Evolutionary conservation across 371 early-diverging fungal genomes (phyloP).

Genomic region (Furculomyces boomerangus): DNA sequence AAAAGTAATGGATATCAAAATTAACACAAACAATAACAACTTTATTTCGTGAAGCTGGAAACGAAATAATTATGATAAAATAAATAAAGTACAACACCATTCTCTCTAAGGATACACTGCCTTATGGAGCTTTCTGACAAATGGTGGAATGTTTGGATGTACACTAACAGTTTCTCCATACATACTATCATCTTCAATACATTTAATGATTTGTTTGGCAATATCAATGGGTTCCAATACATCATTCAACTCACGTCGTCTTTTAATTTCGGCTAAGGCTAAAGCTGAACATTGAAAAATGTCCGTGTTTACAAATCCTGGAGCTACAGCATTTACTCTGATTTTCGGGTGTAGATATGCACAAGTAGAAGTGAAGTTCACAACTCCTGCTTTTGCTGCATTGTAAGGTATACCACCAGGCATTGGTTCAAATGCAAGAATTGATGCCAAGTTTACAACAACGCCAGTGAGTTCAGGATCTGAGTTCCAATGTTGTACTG

Average conservation of each 20-base stretch:
- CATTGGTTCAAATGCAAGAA: conserved; percentile 49
- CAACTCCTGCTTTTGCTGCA: conserved; percentile 59
- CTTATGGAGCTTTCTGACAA: conserved; percentile 18
- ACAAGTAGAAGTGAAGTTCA: conserved; percentile 19
- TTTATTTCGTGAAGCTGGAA: too few relatives aligned
- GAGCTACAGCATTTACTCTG: conserved; percentile 57
- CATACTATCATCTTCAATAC: conserved; percentile 38
- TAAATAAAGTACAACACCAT: too few relatives aligned
- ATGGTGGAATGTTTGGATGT: conserved; percentile 9
- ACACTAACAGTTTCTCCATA: conserved; percentile 17
- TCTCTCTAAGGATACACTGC: too few relatives aligned
- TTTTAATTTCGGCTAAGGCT: not conserved
- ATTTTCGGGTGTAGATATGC: conserved; percentile 23
- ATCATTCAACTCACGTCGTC: conserved; percentile 8
- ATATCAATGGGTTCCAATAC: conserved; percentile 30
- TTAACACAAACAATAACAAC: too few relatives aligned
- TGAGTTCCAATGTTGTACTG: conserved; percentile 32
- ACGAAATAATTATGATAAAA: too few relatives aligned
- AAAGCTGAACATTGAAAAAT: conserved; percentile 8
- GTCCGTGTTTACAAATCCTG: conserved; percentile 42
- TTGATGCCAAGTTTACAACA: conserved; percentile 57
- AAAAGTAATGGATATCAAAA: too few relatives aligned
- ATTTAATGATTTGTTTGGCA: conserved; percentile 37
- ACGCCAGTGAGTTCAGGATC: conserved; percentile 24
- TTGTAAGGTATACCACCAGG: conserved; percentile 48